These are phyloP conservation scores for Fusarium sp. DNA, from an alignment of 2,329 filamentous ascomycete species.

Conservation along the genomic window DNA sequence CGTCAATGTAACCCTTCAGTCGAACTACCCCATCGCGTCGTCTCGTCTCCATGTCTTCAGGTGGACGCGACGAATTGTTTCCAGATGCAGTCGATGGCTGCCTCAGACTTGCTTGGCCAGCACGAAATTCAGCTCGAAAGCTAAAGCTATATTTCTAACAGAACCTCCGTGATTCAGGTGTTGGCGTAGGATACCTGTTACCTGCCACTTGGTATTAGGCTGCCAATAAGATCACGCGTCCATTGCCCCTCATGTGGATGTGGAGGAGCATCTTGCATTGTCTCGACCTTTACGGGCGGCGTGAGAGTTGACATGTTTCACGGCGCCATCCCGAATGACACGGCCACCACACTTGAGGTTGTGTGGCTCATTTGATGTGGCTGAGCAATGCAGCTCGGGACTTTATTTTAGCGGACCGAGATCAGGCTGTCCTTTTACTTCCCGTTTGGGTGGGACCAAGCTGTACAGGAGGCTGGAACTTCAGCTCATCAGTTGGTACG, in stretches of 20 bases:
- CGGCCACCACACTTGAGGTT: neutral
- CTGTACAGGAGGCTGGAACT: constrained; percentile 1
- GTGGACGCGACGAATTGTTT: neutral
- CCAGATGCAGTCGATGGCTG: constrained; percentile 2
- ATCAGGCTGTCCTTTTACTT: constrained; percentile 2
- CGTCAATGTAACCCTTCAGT: constrained; percentile 35
- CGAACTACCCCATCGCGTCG: constrained; percentile 19
- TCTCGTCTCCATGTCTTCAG: constrained; percentile 24
- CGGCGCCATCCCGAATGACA: constrained; percentile 1
- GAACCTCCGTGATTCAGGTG: neutral
- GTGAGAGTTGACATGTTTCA: constrained; percentile 26
- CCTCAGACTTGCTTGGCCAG: constrained; percentile 23
- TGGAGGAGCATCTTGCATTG: neutral
- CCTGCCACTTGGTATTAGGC: neutral
- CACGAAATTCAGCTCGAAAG: neutral
- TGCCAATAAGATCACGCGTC: neutral
- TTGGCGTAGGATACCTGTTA: neutral
- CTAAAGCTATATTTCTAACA: neutral
- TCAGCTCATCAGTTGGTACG: constrained; percentile 16
- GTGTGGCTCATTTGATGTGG: constrained; percentile 29
- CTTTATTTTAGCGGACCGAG: constrained; percentile 39
- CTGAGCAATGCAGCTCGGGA: constrained; percentile 13
- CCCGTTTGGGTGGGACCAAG: neutral
- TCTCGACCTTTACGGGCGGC: neutral
- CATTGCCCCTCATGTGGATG: neutral